phyloP scores from a whole-genome alignment of 371 early-diverging fungal species.

The Gilbertella persicaria region DNA sequence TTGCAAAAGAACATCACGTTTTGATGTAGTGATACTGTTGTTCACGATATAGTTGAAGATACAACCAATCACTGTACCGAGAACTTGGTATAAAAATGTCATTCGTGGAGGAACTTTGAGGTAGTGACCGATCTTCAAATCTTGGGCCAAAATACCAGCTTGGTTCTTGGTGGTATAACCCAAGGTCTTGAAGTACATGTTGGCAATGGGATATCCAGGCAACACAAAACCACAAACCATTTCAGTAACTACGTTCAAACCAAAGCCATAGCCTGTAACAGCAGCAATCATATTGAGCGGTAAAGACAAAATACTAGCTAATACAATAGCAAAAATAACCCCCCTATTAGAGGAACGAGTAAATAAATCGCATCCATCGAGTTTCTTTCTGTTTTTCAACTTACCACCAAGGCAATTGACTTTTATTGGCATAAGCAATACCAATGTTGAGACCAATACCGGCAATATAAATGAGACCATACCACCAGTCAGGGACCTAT shows the following conservation, averaged over 20 bases:
- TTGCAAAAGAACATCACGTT: constrained; percentile 43
- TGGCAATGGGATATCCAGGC: constrained; percentile 58
- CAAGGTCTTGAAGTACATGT: constrained; percentile 53
- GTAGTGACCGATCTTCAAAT: constrained; percentile 75
- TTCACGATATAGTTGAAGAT: constrained; percentile 60
- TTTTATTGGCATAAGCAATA: constrained; percentile 55
- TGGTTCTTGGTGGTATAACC: constrained; percentile 60
- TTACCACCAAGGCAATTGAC: constrained; percentile 64
- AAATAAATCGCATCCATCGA: neutral
- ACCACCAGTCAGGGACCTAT: constrained; percentile 76
- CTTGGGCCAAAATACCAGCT: constrained; percentile 54
- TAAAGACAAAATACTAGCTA: constrained; percentile 43
- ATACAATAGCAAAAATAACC: constrained; percentile 64
- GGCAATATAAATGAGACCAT: constrained; percentile 56
- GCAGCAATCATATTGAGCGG: constrained; percentile 43
- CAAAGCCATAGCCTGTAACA: constrained; percentile 39
- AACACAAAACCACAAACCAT: constrained; percentile 51
- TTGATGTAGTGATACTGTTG: constrained; percentile 12
- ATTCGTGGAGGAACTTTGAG: constrained; percentile 74
- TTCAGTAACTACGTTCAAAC: constrained; percentile 69
- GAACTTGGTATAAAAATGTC: constrained; percentile 61
- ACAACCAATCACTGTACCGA: constrained; percentile 61
- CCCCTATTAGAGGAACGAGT: constrained; percentile 28
- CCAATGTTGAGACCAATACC: constrained; percentile 67
- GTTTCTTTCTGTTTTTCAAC: too few relatives aligned